A percentile compares a stretch with the other conserved stretches of the same genome.
These are phyloP conservation scores for Blastobotrys proliferans DNA, from an alignment of 1,139 yeast genomes.

Conservation along the genomic window DNA sequence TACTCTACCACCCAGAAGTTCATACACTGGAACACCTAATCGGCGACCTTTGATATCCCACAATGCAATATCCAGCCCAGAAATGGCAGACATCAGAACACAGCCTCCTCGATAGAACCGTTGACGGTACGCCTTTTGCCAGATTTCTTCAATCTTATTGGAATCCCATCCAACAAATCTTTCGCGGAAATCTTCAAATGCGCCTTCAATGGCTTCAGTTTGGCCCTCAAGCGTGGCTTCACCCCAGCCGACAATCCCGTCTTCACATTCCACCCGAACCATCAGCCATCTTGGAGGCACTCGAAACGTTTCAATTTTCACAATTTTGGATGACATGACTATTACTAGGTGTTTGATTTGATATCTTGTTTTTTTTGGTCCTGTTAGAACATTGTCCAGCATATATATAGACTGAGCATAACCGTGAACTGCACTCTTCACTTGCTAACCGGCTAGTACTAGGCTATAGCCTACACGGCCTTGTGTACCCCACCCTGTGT, in stretches of 20 bases:
- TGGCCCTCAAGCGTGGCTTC: constrained; percentile 33
- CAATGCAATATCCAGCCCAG: constrained; percentile 33
- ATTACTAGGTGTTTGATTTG: too few relatives aligned
- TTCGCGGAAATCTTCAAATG: constrained; percentile 30
- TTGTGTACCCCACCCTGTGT: too few relatives aligned
- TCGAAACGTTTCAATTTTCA: constrained; percentile 29
- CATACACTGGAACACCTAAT: constrained; percentile 31
- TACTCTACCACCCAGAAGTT: constrained; percentile 32
- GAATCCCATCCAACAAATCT: constrained; percentile 34
- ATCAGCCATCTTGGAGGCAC: constrained; percentile 33
- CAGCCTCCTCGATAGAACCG: constrained; percentile 33
- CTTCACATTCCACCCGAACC: constrained; percentile 28
- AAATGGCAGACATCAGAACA: constrained; percentile 32
- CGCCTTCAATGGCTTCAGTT: constrained; percentile 31
- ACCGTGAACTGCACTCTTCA: too few relatives aligned
- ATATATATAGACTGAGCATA: too few relatives aligned
- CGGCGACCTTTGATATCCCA: constrained; percentile 34
- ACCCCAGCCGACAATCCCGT: constrained; percentile 32
- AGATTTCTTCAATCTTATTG: constrained; percentile 30
- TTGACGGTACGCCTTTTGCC: constrained; percentile 31
- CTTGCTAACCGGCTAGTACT: too few relatives aligned
- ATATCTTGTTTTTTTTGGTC: too few relatives aligned
- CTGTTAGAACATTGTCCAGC: too few relatives aligned
- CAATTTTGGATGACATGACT: too few relatives aligned
- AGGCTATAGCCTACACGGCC: too few relatives aligned